Conservation (phyloP, 768 basidiomycete genomes). For the Rhizopogon vesiculosus region DNA sequence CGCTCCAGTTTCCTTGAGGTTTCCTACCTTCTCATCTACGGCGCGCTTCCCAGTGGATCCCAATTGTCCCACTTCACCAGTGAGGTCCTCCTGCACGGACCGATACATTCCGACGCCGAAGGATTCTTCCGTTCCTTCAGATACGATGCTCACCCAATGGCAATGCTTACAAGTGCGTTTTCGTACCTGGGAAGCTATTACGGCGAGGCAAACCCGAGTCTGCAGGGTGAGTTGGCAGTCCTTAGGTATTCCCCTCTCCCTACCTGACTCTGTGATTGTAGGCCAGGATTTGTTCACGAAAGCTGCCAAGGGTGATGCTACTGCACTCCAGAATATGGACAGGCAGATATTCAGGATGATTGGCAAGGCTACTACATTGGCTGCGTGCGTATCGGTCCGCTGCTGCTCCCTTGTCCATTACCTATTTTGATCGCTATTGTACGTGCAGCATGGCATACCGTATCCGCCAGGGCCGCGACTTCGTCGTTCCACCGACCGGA, state of each 20-base stretch:
- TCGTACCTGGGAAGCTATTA: constrained; percentile 88
- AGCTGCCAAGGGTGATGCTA: constrained; percentile 58
- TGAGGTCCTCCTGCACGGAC: constrained; percentile 77
- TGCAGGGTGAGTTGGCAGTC: constrained; percentile 51
- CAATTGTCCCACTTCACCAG: constrained; percentile 63
- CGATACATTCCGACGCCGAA: constrained; percentile 63
- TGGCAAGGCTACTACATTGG: constrained; percentile 85
- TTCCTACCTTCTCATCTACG: constrained; percentile 88
- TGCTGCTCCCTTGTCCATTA: background rate
- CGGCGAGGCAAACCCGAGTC: constrained; percentile 81
- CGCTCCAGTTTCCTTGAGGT: constrained; percentile 77
- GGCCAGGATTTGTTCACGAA: constrained; percentile 77
- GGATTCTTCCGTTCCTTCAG: constrained; percentile 72
- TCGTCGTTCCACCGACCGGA: constrained; percentile 78
- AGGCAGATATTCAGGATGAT: constrained; percentile 88
- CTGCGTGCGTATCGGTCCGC: constrained; percentile 50
- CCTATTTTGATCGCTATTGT: background rate
- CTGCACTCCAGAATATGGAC: constrained; percentile 77
- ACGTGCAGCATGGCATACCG: constrained; percentile 81
- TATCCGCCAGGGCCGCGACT: constrained; percentile 84
- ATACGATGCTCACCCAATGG: constrained; percentile 92
- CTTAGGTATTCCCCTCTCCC: background rate
- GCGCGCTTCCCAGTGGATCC: constrained; percentile 59
- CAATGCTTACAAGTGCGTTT: constrained; percentile 82
- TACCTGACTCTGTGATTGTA: constrained; percentile 17